Evolutionary conservation across 2,329 filamentous ascomycete genomes (phyloP).

Genomic region (Niveomyces coronatus): DNA sequence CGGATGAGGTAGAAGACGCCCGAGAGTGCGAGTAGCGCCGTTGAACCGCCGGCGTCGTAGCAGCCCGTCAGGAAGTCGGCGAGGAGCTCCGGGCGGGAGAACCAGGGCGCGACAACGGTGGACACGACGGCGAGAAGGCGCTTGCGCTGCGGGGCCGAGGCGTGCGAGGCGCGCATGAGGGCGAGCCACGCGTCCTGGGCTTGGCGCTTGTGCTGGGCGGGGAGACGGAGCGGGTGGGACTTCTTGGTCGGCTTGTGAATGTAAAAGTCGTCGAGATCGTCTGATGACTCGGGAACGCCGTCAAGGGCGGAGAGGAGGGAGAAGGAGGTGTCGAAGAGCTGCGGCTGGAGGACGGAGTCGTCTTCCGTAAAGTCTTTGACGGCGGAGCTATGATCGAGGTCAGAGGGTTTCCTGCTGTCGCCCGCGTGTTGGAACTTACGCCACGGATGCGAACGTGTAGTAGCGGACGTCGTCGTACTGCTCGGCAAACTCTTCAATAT

Average conservation of each 20-base stretch:
- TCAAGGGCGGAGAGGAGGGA: constrained; percentile 57
- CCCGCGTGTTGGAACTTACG: constrained; percentile 37
- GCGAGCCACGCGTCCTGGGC: constrained; percentile 83
- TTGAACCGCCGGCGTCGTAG: constrained; percentile 77
- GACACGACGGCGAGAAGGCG: constrained; percentile 65
- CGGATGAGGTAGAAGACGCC: constrained; percentile 93
- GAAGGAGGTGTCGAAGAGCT: constrained; percentile 46
- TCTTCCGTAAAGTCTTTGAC: constrained; percentile 16
- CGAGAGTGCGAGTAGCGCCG: constrained; percentile 77
- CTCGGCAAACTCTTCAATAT: constrained; percentile 67
- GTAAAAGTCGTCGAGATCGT: constrained; percentile 61
- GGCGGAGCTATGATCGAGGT: constrained; percentile 16
- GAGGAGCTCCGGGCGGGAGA: constrained; percentile 74
- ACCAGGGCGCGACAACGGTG: constrained; percentile 77
- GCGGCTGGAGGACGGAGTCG: constrained; percentile 11
- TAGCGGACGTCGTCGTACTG: constrained; percentile 77
- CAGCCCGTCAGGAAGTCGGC: constrained; percentile 97
- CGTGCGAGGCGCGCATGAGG: constrained; percentile 58
- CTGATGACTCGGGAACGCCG: constrained; percentile 54
- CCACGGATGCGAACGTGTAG: constrained; percentile 66
- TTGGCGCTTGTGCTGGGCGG: constrained; percentile 63
- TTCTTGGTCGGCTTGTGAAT: constrained; percentile 54
- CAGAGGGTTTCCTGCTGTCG: too few species aligned
- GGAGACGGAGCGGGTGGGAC: constrained; percentile 53
- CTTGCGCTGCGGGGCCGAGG: constrained; percentile 71